phyloP scores from a whole-genome alignment of 805 yeast species.

The Candida berthetii region DNA sequence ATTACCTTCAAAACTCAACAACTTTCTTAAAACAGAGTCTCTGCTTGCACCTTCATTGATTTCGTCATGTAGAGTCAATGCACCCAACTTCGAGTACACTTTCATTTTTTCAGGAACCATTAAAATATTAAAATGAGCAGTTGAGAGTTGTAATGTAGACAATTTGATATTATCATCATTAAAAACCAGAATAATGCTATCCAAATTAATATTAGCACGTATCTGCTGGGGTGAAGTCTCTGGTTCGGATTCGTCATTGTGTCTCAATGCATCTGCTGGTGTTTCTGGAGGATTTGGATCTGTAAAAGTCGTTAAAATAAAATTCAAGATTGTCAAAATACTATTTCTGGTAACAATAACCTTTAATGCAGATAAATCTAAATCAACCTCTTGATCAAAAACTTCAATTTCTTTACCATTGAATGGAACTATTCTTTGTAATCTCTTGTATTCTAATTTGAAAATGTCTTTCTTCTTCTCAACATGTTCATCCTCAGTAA shows the following conservation, averaged over 20 bases:
- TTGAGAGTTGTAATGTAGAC: slow-evolving; percentile 71
- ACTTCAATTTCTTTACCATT: slow-evolving; percentile 53
- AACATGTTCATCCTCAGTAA: slow-evolving; percentile 28
- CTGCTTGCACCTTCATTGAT: slow-evolving; percentile 54
- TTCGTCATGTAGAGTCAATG: slow-evolving; percentile 72
- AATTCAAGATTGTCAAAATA: slow-evolving; percentile 71
- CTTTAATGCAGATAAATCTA: slow-evolving; percentile 73
- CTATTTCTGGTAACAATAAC: slow-evolving; percentile 75
- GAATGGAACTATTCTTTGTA: slow-evolving; percentile 52
- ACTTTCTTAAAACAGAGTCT: slow-evolving; percentile 52
- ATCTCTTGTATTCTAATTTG: slow-evolving; percentile 49
- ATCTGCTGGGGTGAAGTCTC: slow-evolving; percentile 70
- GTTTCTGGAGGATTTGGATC: slow-evolving; percentile 66
- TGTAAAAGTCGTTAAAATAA: slow-evolving; percentile 80
- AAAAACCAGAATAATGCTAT: slow-evolving; percentile 65
- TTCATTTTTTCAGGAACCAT: slow-evolving; percentile 75
- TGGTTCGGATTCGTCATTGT: slow-evolving; percentile 50
- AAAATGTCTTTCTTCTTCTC: slow-evolving; percentile 44
- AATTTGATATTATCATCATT: slow-evolving; percentile 80
- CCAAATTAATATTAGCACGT: slow-evolving; percentile 59
- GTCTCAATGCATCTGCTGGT: slow-evolving; percentile 67
- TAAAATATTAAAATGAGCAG: slow-evolving; percentile 62
- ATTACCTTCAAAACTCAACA: slow-evolving; percentile 76
- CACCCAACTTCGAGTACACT: slow-evolving; percentile 69
- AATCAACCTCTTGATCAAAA: slow-evolving; percentile 68